Evolutionary conservation across 2,329 filamentous ascomycete species (phyloP).

Genomic region (Massarina eburnea): DNA sequence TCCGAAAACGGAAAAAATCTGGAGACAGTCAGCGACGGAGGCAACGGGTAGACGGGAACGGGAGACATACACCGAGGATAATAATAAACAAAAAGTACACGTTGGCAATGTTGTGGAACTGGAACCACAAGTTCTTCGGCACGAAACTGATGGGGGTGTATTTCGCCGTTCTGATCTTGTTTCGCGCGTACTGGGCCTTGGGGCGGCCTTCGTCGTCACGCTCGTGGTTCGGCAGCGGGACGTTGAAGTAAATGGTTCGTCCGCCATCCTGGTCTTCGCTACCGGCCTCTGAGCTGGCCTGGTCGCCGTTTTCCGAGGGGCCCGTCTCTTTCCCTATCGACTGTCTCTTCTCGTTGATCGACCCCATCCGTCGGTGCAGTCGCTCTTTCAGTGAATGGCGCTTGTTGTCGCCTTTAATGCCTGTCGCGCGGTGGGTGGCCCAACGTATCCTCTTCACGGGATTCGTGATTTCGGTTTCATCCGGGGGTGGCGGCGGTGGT

Average conservation of each 20-base stretch:
- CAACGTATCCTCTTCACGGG: constrained; percentile 83
- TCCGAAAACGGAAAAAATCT: constrained; percentile 97
- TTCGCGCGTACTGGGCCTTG: constrained; percentile 70
- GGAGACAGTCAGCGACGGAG: constrained; percentile 24
- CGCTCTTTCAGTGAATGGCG: constrained; percentile 80
- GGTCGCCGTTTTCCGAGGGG: constrained; percentile 46
- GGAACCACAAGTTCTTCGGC: constrained; percentile 95
- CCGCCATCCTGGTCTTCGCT: constrained; percentile 41
- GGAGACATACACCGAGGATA: constrained; percentile 79
- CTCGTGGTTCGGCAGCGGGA: constrained; percentile 72
- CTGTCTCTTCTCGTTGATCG: constrained; percentile 65
- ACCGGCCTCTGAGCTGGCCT: constrained; percentile 43
- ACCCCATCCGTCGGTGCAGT: constrained; percentile 62
- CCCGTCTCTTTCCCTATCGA: constrained; percentile 43
- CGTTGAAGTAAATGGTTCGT: constrained; percentile 80
- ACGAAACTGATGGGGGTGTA: constrained; percentile 95
- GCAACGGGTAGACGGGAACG: constrained; percentile 9
- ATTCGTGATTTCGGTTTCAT: constrained; percentile 55
- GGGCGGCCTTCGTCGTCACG: constrained; percentile 81
- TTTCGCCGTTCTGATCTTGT: constrained; percentile 97
- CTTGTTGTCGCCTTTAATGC: constrained; percentile 75
- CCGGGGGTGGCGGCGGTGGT: constrained; percentile 12
- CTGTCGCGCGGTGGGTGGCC: constrained; percentile 87
- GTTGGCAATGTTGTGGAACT: constrained; percentile 98
- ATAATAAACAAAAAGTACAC: constrained; percentile 97